Evolutionary conservation across 2,329 filamentous ascomycete genomes (phyloP), one percentile per base, ranked within the genome.

Genomic region (Fusarium torulosum): DNA sequence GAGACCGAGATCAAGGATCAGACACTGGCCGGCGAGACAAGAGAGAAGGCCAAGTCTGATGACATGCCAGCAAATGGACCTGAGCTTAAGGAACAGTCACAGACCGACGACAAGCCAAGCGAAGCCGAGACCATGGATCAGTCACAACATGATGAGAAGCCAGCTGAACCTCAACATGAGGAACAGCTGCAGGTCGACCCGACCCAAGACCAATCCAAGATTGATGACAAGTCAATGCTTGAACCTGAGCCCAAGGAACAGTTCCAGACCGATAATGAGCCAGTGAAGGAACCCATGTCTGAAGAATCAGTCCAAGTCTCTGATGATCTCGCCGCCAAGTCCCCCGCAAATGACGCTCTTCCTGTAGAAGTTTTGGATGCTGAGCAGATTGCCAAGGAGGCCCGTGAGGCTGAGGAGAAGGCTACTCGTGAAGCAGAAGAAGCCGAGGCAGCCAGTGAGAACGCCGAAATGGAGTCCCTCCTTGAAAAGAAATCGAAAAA

Each of bases 401-500:
- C 49, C 14, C 51, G 47, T 20, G 46, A 71, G 54, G 63, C 63
- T 1, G 63, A 70, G 35, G 67, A 73, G 20, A 55, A 62, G 43
- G 67, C 73, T 37, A 58, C 66, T 10, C 62, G 55, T 11, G 71
- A 75, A 27, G 73, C 67, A 14, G 74, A 67, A n/a, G 63, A 69
- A 6, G 53, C 53, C 15, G 59, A 72, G 27, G 60, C 53, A 27
- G 73, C 64, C 10, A 65, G 45, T 20, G 72, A 78, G 52, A 72
- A 74, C 37, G 63, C 71, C 37, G 78, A 81, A 49, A 72, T 80
- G 4, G 76, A 73, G n/a, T 61, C 71, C 4, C 74, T 82, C 10
- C 80, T 79, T 45, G 77, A 79, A 40, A 85, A 84, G 72, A 84
- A 66, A 41, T 40, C 33, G 3, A 71, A 43, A 46, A 69, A 46